Evolutionary conservation across 352 stramenopile species (phyloP).

Genomic region (Globisporangium takayamanum): DNA sequence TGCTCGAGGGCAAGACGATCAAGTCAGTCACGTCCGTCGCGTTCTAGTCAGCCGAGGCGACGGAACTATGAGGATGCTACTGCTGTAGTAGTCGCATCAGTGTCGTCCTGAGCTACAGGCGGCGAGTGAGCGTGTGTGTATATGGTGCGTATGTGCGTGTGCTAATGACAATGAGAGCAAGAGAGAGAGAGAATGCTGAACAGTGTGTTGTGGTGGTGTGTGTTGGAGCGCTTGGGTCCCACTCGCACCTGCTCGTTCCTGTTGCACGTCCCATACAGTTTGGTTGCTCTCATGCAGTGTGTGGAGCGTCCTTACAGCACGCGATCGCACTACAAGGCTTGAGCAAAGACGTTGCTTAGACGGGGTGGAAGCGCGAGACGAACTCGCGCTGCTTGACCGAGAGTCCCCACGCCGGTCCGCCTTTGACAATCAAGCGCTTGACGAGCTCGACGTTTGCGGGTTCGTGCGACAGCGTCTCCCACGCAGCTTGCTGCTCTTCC

Average conservation of each 20-base stretch:
- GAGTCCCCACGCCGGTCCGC: conserved; percentile 68
- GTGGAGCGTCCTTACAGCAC: background rate
- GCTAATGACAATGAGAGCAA: background rate
- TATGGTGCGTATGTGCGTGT: background rate
- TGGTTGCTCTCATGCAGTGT: background rate
- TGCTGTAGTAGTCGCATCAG: background rate
- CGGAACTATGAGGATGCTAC: background rate
- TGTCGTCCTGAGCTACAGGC: no score
- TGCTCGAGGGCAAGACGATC: conserved; percentile 6
- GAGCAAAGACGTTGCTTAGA: conserved; percentile 3
- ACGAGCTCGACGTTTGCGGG: conserved; percentile 38
- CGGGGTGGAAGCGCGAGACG: conserved; percentile 40
- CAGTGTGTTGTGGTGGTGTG: background rate
- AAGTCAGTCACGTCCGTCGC: conserved; percentile 13
- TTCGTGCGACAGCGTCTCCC: conserved; percentile 34
- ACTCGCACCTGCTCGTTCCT: no score
- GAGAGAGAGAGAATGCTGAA: background rate
- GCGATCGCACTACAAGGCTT: background rate
- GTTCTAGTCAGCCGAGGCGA: conserved; percentile 6
- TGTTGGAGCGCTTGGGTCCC: no score
- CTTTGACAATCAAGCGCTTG: conserved; percentile 60
- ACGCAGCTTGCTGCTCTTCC: conserved; percentile 36
- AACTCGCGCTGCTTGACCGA: conserved; percentile 70
- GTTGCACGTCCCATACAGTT: no score
- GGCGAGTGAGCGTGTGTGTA: background rate